Conservation (phyloP, 345 rosid species). For the Euphorbia tirucalli region DNA sequence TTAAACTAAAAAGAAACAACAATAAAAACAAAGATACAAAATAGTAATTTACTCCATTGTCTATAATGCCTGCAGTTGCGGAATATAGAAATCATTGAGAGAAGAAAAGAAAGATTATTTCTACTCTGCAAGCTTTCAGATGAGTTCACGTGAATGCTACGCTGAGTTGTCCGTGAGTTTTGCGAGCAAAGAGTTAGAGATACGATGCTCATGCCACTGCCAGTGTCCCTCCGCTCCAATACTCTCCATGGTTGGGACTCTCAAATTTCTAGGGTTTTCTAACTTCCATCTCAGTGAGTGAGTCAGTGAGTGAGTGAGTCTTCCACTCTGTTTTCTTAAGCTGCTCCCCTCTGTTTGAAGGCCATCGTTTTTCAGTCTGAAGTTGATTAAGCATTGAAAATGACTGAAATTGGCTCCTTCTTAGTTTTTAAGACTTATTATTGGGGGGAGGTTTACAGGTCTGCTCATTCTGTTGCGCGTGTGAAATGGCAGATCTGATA, state of each 20-base stretch:
- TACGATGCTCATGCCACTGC: conserved; percentile 27
- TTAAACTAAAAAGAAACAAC: background rate
- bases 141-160: conserved; percentile 54
- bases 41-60: conserved; percentile 3
- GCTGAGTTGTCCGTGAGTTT: conserved; percentile 39
- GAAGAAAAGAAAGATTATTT: conserved; percentile 17
- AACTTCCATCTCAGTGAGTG: background rate
- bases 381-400: background rate
- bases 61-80: conserved; percentile 18
- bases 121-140: conserved; percentile 24
- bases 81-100: conserved; percentile 29
- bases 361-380: background rate
- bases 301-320: too few species aligned
- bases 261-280: background rate
- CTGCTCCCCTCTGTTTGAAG: background rate
- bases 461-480: too few species aligned
- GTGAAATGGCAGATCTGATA: background rate
- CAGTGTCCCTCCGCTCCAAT: too few species aligned
- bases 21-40: background rate
- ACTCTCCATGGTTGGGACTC: background rate
- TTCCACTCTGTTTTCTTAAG: background rate
- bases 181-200: conserved; percentile 42
- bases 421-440: background rate
- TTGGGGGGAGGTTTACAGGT: background rate
- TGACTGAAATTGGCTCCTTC: background rate